Evolutionary conservation across 2,329 filamentous ascomycete species (phyloP).

Genomic region (Penicillium sp.): DNA sequence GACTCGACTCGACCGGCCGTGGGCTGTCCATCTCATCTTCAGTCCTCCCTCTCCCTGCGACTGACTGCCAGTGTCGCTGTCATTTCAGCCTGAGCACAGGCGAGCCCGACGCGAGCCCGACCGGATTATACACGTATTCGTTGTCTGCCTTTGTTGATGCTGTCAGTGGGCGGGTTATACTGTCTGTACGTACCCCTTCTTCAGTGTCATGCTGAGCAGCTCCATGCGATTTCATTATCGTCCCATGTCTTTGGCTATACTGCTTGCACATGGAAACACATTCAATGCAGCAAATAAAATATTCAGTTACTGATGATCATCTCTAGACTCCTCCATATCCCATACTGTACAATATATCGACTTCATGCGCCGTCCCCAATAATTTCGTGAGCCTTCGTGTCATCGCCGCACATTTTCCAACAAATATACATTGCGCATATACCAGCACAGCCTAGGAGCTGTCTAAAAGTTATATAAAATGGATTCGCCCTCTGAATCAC

Average conservation of each 20-base stretch:
- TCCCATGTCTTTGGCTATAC: neutral
- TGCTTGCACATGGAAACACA: neutral
- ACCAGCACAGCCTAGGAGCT: neutral
- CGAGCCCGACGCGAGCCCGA: neutral
- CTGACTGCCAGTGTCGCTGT: too few relatives aligned
- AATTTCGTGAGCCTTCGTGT: conserved; percentile 2
- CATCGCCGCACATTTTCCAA: neutral
- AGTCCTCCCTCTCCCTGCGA: neutral
- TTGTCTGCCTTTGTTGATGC: neutral
- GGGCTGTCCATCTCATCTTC: neutral
- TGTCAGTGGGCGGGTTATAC: neutral
- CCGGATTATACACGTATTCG: neutral
- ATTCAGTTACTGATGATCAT: neutral
- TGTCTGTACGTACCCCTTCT: neutral
- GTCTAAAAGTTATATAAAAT: conserved; percentile 28
- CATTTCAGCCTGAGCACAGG: neutral
- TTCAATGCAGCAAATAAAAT: neutral
- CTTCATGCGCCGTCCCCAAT: conserved; percentile 8
- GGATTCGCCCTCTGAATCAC: conserved; percentile 57
- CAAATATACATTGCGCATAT: neutral
- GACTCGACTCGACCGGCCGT: neutral
- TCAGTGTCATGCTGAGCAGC: neutral
- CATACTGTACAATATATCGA: neutral
- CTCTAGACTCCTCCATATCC: neutral
- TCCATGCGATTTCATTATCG: neutral